Base-by-base conservation (phyloP, 2,329 filamentous ascomycete genomes). In the Aspergillus pseudoglaucus region DNA sequence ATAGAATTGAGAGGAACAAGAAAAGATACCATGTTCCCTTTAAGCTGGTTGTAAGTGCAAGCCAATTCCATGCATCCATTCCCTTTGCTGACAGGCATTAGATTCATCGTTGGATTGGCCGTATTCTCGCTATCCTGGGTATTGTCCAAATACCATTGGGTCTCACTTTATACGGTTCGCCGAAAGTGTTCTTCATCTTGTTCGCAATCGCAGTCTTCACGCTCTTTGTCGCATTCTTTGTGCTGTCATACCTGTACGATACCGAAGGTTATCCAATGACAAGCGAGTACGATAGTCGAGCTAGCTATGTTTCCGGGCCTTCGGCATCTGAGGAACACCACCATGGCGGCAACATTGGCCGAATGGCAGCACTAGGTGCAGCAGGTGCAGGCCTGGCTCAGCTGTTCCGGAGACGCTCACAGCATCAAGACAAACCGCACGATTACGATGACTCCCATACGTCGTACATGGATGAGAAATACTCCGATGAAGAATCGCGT, bases 121-220 rank as follows among this genome's bases (percentile, higher is more conserved):
- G 90, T 48, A 73, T 80, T 0, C 82, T 91, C 58, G 85, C 87
- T 2, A 69, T 97, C 15, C 75, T 98, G 3, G 93, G 88, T 0
- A 83, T 97, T 55, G 79, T 84, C 3, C 93, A 98, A 64, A 82
- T 98, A 9, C 87, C 93, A 0, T 76, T 98, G 0, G 93, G 93
- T 0, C 75, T 98, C 42, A 90, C 90, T 0, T 76, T 98, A 1
- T 98, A 96, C 61, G 93, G 93, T 5, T 95, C 90, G 25, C 91
- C 93, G 4, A 82, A 85, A 60, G 81, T 79, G 33, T 77, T 90
- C 3, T 98, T 97, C 65, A 83, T 98, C 45, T 74, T 97, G 3
- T 98, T 87, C 61, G 79, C 90, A 0, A 53, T 97, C 0, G 91
- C 85, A 75, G 85, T 86, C 65, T 80, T 82, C 23, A 76, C 87